Evolutionary conservation across 441 rosid genomes (phyloP), one percentile per base, ranked within the genome.

Genomic region (Adansonia madagascariensis): DNA sequence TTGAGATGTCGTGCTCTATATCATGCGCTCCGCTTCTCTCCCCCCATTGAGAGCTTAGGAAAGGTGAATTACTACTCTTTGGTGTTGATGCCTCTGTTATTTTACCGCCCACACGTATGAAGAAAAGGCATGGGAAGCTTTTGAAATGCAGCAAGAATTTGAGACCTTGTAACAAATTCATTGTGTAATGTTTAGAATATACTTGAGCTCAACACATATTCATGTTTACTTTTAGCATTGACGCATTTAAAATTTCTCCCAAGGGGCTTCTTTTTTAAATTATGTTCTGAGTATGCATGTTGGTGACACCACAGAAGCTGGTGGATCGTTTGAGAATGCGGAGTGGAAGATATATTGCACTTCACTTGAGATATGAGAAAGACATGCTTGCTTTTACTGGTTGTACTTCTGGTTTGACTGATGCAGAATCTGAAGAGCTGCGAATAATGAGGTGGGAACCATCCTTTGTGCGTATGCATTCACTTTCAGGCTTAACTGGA

Each of bases 381-480:
- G 99, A 94, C 85, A 96, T 96, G 97, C 89, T 96, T 50, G 87
- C 99, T 74, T 96, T 96, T 82, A 96, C 97, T 56, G 98, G 98
- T 20, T 96, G 99, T 78, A 89, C 95, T 20, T 88, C 90, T 72
- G 96, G 98, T 74, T 86, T 96, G 81, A 89, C 93, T 71, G 84
- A 89, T 77, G 83, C 82, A 50, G 98, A 96, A 82, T 89, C 99
- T 43, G 90, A 89, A 80, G 98, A 91, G 82, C 91, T 96, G 72
- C 85, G 83, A 73, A 80, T 86, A 44, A 90, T 96, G 96, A 87
- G 99, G 99, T 94, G 83, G 83, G 83, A 35, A 74, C 73, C 78
- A 59, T 76, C 55, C 46, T 63, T 47, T 73, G 8, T 75, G 70
- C 24, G 52, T 22, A 63, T 60, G 60, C 71, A 52, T 70, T 39